These are phyloP conservation scores for Leccinum disarticulatum DNA, from an alignment of 768 basidiomycete genomes.

Conservation along the genomic window DNA sequence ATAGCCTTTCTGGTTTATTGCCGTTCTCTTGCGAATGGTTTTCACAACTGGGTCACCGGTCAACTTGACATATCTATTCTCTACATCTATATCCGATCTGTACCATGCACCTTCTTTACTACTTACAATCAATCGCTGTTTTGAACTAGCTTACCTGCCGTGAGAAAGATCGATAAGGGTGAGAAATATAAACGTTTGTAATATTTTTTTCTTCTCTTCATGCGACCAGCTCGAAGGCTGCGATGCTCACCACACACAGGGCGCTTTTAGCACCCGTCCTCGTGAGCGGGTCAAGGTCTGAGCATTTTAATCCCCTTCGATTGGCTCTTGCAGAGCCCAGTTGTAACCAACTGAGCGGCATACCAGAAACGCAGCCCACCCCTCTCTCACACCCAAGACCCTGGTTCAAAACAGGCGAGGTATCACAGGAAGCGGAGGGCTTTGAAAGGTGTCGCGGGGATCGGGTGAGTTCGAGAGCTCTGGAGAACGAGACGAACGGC, in stretches of 20 bases:
- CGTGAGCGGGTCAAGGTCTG: constrained; percentile 85
- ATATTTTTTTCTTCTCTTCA: background rate
- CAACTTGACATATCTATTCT: too few species aligned
- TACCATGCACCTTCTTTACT: too few species aligned
- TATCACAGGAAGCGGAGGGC: constrained; percentile 2
- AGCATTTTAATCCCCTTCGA: constrained; percentile 63
- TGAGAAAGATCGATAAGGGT: too few species aligned
- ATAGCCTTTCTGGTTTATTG: too few species aligned
- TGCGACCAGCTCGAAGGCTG: constrained; percentile 55
- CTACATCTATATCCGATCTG: too few species aligned
- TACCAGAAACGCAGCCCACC: constrained; percentile 59
- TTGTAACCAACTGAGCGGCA: constrained; percentile 56
- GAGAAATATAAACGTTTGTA: too few species aligned
- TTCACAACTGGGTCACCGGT: too few species aligned
- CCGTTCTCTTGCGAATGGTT: too few species aligned
- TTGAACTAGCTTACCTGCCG: too few species aligned
- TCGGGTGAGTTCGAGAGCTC: constrained; percentile 35
- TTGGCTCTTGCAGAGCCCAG: constrained; percentile 62
- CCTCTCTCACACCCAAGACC: constrained; percentile 42
- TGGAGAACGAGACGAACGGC: too few species aligned
- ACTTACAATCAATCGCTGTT: too few species aligned
- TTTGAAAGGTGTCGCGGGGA: constrained; percentile 62
- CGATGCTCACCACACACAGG: constrained; percentile 66
- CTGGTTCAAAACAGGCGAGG: constrained; percentile 25
- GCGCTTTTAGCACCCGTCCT: constrained; percentile 33